Conservation (phyloP, 2,329 filamentous ascomycete genomes). For the Chalaropsis thielavioides region DNA sequence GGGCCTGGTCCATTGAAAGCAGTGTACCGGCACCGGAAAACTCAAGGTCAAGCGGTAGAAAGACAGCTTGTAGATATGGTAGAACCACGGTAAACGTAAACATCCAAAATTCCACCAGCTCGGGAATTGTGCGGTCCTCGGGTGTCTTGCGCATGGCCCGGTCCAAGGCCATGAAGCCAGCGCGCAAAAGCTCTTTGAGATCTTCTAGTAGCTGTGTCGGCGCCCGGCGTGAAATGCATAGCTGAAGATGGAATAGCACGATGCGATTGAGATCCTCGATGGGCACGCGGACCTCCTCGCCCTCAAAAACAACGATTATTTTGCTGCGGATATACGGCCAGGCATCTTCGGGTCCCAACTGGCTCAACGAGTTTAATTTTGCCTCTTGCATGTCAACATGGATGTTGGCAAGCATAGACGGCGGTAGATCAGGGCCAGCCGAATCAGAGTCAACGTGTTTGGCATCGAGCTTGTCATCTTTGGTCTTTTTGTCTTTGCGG, state of each 20-base stretch:
- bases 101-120: constrained; percentile 86
- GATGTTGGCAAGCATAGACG: constrained; percentile 11
- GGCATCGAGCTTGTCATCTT: constrained; percentile 22
- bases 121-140: constrained; percentile 78
- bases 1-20: constrained; percentile 62
- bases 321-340: constrained; percentile 70
- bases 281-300: constrained; percentile 63
- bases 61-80: constrained; percentile 90
- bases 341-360: constrained; percentile 49
- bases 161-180: constrained; percentile 75
- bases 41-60: constrained; percentile 82
- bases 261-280: constrained; percentile 73
- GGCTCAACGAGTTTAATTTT: constrained; percentile 8
- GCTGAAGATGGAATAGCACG: constrained; percentile 64
- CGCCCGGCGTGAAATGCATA: constrained; percentile 58
- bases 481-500: constrained; percentile 17
- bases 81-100: constrained; percentile 81
- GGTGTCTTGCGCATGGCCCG: constrained; percentile 64
- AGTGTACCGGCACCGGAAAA: constrained; percentile 73
- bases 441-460: constrained; percentile 12
- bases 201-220: constrained; percentile 63
- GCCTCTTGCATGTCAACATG: constrained; percentile 14
- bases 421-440: constrained; percentile 10
- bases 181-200: constrained; percentile 56
- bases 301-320: constrained; percentile 64